Base-by-base conservation (phyloP, 1,284 basidiomycete species). In the Leccinum griseonigrum region DNA sequence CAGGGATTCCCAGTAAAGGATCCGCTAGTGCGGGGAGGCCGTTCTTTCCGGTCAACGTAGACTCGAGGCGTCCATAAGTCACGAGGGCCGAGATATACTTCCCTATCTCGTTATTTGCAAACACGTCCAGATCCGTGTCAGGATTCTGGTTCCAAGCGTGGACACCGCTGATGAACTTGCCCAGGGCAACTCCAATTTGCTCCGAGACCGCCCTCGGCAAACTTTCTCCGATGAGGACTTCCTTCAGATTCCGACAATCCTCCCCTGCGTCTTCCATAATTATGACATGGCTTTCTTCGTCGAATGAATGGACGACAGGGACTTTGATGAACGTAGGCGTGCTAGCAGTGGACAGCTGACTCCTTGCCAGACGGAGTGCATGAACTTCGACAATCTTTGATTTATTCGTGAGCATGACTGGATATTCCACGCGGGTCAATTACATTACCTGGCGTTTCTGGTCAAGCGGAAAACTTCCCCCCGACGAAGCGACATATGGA, bases 241-340 rank as follows among this genome's bases (percentile, higher is more conserved):
- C 71, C 69, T 88, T 87, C 61, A 88, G 74, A 2, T 77, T 80
- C 26, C 69, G 63, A 16, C 74, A 66, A 7, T 68, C 65, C 32
- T 67, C 69, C 3, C 87, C 87, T 57, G 77, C 79, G 62, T 88
- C 87, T 43, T 85, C 82, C 80, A 88, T 86, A 68, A 88, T 79
- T 36, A 88, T 77, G 6, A 80, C 78, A 62, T 82, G 75, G 9
- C 70, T 76, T 18, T 72, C 70, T 22, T 78, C 71, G 66, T 88
- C 87, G 67, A 82, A 81, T 38, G 76, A 71, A 64, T 81, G 74
- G 9, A 88, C 74, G 9, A 62, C 67, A 1, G 87, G 86, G 1
- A 83, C 79, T 2, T 75, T 79, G 43, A 83, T 77, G 10, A 81
- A 60, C 1, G 76, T 68, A n/a, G 75, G 68, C 34, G 74, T 70